phyloP scores from a whole-genome alignment of 345 rosid species.

The Syzygium aromaticum region DNA sequence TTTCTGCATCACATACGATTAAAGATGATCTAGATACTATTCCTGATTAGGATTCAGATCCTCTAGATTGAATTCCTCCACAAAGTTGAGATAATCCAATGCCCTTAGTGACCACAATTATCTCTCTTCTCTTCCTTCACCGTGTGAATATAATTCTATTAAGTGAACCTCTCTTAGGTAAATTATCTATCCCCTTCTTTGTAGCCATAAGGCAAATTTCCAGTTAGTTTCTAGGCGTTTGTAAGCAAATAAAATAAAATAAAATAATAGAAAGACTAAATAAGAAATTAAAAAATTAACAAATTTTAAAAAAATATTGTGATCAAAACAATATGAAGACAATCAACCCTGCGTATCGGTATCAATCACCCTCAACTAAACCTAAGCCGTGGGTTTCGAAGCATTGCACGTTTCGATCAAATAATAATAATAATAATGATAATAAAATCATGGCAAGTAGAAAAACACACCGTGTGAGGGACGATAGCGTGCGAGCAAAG shows the following conservation, averaged over 20 bases:
- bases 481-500: constrained; percentile 8
- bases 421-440: not conserved
- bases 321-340: not conserved
- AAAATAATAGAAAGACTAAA: not conserved
- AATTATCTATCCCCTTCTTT: not conserved
- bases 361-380: not conserved
- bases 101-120: not conserved
- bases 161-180: not conserved
- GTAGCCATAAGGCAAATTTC: not conserved
- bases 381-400: not conserved
- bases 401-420: not conserved
- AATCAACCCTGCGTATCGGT: not conserved
- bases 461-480: constrained; percentile 30
- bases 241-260: not conserved
- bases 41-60: not conserved
- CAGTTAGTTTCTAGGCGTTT: not conserved
- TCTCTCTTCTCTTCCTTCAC: not conserved
- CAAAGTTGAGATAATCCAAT: not conserved
- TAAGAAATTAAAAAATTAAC: too few species aligned
- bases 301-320: not conserved
- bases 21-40: not conserved
- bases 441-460: not conserved
- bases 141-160: not conserved
- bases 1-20: not conserved
- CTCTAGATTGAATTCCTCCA: not conserved